Evolutionary conservation across 73 alveolate species (phyloP).

Genomic region (Paramecium primaurelia): DNA sequence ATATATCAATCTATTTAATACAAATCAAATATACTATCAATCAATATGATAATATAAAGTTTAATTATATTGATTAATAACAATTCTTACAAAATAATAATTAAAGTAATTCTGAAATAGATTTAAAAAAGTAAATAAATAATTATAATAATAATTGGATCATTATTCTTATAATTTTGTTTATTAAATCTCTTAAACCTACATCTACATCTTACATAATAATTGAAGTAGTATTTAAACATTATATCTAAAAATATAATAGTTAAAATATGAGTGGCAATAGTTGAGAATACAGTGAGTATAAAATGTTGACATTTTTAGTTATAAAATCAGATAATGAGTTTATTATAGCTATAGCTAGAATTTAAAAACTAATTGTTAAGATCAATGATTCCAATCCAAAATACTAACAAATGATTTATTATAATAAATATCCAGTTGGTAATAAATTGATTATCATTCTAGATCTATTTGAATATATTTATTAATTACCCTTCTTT

Average conservation of each 20-base stretch:
- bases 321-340: neutral
- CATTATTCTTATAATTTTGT: neutral
- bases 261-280: neutral
- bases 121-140: neutral
- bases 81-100: neutral
- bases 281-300: neutral
- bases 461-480: neutral
- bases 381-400: neutral
- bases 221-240: neutral
- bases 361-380: neutral
- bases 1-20: neutral
- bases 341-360: neutral
- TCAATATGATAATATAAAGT: neutral
- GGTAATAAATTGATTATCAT: neutral
- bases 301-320: too few species aligned
- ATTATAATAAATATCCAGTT: neutral
- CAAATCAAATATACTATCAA: neutral
- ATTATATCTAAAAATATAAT: neutral
- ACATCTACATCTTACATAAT: slow-evolving; percentile 31
- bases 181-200: slow-evolving; percentile 39
- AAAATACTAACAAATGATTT: neutral
- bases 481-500: neutral
- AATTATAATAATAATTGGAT: neutral
- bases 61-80: slow-evolving; percentile 18
- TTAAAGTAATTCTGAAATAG: neutral